These are phyloP conservation scores for Claviceps fusiformis DNA, from an alignment of 2,329 filamentous ascomycete species.

Conservation along the genomic window DNA sequence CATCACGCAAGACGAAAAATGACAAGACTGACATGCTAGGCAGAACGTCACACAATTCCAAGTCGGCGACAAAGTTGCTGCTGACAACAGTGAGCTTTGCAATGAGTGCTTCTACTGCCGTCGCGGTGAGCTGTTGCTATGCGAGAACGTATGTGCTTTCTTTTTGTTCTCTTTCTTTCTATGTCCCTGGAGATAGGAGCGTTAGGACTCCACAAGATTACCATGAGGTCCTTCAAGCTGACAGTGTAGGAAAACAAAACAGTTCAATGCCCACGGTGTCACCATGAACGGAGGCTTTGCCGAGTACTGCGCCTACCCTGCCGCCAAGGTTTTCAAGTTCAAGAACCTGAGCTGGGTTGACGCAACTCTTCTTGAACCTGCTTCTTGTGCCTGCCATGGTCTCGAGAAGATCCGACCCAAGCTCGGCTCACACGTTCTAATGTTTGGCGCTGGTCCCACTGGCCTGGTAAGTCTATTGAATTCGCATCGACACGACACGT, in stretches of 20 bases:
- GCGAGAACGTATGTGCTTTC: conserved; percentile 36
- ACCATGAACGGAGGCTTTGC: conserved; percentile 59
- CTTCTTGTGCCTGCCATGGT: conserved; percentile 58
- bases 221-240: neutral
- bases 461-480: conserved; percentile 34
- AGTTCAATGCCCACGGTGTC: conserved; percentile 52
- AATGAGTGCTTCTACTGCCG: conserved; percentile 63
- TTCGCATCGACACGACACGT: no score
- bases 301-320: conserved; percentile 47
- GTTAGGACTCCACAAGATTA: neutral
- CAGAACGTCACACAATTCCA: conserved; percentile 44
- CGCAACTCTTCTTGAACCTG: conserved; percentile 56
- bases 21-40: neutral
- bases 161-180: neutral
- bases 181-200: no score
- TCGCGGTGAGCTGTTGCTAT: conserved; percentile 52
- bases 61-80: conserved; percentile 50
- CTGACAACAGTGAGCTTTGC: conserved; percentile 53
- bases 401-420: conserved; percentile 55
- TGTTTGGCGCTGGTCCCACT: conserved; percentile 55
- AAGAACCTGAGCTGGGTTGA: conserved; percentile 54
- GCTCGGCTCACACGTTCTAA: conserved; percentile 49
- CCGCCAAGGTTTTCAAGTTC: conserved; percentile 48
- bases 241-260: no score
- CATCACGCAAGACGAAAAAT: neutral